These are phyloP conservation scores for Rhynchospora tenuis DNA, from an alignment of 176 grass and related monocot genomes.

Conservation along the genomic window DNA sequence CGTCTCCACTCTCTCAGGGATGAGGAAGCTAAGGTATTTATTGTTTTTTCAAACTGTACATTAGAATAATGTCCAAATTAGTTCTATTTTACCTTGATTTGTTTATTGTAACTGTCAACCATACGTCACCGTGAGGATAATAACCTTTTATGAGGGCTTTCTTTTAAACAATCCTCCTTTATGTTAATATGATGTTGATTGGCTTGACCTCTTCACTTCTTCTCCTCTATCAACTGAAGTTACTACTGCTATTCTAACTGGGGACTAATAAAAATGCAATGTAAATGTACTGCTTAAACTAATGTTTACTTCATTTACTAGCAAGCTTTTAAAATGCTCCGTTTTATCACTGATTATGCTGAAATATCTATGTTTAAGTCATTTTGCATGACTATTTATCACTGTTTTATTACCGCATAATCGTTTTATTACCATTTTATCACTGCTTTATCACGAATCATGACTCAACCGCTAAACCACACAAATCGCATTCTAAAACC, in stretches of 20 bases:
- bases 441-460: too few species aligned
- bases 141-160: neutral
- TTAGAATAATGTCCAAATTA: neutral
- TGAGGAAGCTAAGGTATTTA: constrained; percentile 29
- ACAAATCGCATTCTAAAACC: too few species aligned
- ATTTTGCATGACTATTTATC: too few species aligned
- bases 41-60: neutral
- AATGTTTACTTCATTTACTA: too few species aligned
- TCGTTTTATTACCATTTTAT: too few species aligned
- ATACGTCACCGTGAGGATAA: neutral
- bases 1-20: constrained; percentile 40
- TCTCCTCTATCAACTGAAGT: neutral
- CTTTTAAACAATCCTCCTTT: neutral
- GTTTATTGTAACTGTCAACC: neutral
- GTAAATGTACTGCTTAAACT: neutral
- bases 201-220: too few species aligned
- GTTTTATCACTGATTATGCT: too few species aligned
- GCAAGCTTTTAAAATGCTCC: too few species aligned
- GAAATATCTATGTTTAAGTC: too few species aligned
- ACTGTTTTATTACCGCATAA: too few species aligned
- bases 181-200: neutral
- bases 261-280: neutral
- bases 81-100: neutral
- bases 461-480: too few species aligned
- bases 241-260: neutral